phyloP scores from a whole-genome alignment of 2,329 filamentous ascomycete genomes.

The Aureobasidium sp. region DNA sequence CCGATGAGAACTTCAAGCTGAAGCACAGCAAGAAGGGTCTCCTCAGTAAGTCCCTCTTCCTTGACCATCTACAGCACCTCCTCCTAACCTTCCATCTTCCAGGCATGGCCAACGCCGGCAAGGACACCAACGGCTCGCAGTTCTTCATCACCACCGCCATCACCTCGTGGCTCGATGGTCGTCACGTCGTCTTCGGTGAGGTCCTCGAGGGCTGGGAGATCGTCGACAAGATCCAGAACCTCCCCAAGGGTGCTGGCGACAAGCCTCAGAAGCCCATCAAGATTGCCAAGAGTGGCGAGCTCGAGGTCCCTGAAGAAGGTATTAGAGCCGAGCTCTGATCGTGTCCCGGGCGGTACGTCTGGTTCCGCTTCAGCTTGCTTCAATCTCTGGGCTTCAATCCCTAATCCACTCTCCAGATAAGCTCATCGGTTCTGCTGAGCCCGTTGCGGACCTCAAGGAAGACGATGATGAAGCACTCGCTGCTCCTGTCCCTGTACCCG shows the following conservation, averaged over 20 bases:
- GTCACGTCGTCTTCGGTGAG: conserved; percentile 82
- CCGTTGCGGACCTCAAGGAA: conserved; percentile 6
- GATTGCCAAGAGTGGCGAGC: conserved; percentile 76
- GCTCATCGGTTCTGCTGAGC: conserved; percentile 10
- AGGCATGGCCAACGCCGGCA: conserved; percentile 51
- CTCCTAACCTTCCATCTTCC: background rate
- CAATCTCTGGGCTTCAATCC: conserved; percentile 7
- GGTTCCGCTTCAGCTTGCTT: conserved; percentile 22
- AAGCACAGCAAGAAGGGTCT: conserved; percentile 81
- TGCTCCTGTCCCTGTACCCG: conserved; percentile 26
- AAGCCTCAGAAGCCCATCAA: conserved; percentile 62
- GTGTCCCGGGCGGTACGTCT: conserved; percentile 22
- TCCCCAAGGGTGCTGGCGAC: conserved; percentile 56
- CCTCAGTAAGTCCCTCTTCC: conserved; percentile 45
- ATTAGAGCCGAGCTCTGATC: conserved; percentile 81
- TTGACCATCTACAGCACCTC: background rate
- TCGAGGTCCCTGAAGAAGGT: conserved; percentile 81
- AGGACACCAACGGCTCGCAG: conserved; percentile 80
- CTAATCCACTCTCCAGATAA: conserved; percentile 3
- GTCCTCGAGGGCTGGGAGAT: conserved; percentile 79
- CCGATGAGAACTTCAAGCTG: conserved; percentile 91
- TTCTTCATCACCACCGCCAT: conserved; percentile 85
- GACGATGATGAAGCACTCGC: background rate
- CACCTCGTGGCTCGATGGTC: conserved; percentile 74
- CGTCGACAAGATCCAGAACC: conserved; percentile 69